phyloP scores from a whole-genome alignment of 805 yeast genomes.

The Candida fluviatilis region DNA sequence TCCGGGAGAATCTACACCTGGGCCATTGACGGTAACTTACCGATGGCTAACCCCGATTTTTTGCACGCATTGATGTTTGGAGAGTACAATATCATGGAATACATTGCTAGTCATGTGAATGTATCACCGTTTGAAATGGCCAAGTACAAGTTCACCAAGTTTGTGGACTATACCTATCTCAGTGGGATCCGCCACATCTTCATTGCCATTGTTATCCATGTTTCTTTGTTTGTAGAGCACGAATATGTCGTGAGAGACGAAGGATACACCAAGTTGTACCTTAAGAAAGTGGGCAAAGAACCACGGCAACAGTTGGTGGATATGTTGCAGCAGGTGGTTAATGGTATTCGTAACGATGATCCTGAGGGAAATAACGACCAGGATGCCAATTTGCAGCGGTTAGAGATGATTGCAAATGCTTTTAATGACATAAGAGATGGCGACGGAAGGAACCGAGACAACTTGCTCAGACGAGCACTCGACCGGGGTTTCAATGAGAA shows the following conservation, averaged over 20 bases:
- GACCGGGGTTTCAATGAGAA: conserved; percentile 8
- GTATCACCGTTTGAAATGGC: conserved; percentile 7
- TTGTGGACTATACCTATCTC: conserved; percentile 30
- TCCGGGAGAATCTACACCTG: conserved; percentile 52
- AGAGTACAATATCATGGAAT: conserved; percentile 13
- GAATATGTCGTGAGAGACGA: conserved; percentile 72
- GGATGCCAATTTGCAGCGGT: conserved; percentile 18
- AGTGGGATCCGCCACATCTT: conserved; percentile 38
- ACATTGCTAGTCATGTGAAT: background rate
- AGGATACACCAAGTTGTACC: conserved; percentile 57
- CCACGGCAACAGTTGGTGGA: conserved; percentile 39
- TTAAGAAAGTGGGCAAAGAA: conserved; percentile 57
- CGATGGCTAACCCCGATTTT: conserved; percentile 25
- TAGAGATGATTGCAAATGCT: conserved; percentile 24
- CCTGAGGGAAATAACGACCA: conserved; percentile 18
- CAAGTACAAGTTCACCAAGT: conserved; percentile 17
- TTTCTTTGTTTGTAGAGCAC: conserved; percentile 53
- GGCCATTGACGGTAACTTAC: conserved; percentile 51
- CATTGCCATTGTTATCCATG: conserved; percentile 35
- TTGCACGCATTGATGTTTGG: conserved; percentile 39
- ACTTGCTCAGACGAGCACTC: conserved; percentile 16
- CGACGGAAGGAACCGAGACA: conserved; percentile 10
- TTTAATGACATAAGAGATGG: conserved; percentile 21
- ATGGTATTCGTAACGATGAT: conserved; percentile 20
- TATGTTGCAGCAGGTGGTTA: conserved; percentile 29